These are phyloP conservation scores for Candida albicans DNA, from an alignment of 1,139 yeast genomes.

Conservation along the genomic window DNA sequence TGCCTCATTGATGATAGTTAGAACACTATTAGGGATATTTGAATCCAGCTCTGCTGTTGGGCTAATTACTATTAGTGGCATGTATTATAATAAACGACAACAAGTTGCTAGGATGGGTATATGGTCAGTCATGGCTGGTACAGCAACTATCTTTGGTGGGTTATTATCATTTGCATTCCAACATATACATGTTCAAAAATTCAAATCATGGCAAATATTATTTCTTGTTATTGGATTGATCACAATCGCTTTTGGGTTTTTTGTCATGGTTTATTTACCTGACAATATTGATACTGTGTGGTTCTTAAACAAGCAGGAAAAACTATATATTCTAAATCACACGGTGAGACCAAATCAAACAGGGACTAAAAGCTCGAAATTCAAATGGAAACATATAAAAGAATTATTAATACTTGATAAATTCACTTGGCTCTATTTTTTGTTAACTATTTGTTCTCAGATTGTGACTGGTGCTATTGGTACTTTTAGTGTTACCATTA, in stretches of 20 bases:
- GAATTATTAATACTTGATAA: conserved; percentile 34
- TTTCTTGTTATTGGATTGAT: conserved; percentile 39
- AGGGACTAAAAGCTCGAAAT: conserved; percentile 31
- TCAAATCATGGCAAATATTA: conserved; percentile 41
- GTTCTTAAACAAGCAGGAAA: conserved; percentile 31
- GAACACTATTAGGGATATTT: conserved; percentile 41
- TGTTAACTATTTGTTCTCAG: conserved; percentile 36
- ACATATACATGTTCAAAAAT: conserved; percentile 27
- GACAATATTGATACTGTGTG: conserved; percentile 32
- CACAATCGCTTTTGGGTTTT: conserved; percentile 33
- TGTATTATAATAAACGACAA: conserved; percentile 43
- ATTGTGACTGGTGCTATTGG: conserved; percentile 44
- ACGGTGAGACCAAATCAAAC: conserved; percentile 32
- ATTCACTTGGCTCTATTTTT: conserved; percentile 38
- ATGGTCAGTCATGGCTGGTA: conserved; percentile 42
- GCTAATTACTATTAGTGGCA: conserved; percentile 39
- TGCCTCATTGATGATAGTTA: conserved; percentile 41
- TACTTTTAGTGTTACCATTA: conserved; percentile 41
- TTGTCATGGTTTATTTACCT: conserved; percentile 30
- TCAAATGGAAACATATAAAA: conserved; percentile 28
- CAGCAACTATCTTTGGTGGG: conserved; percentile 42
- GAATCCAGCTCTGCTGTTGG: conserved; percentile 50
- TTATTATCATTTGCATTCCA: conserved; percentile 43
- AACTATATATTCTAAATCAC: conserved; percentile 28
- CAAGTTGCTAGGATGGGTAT: conserved; percentile 37